These are phyloP conservation scores for Chloropicon primus DNA, from an alignment of 139 green algal species.

Conservation along the genomic window DNA sequence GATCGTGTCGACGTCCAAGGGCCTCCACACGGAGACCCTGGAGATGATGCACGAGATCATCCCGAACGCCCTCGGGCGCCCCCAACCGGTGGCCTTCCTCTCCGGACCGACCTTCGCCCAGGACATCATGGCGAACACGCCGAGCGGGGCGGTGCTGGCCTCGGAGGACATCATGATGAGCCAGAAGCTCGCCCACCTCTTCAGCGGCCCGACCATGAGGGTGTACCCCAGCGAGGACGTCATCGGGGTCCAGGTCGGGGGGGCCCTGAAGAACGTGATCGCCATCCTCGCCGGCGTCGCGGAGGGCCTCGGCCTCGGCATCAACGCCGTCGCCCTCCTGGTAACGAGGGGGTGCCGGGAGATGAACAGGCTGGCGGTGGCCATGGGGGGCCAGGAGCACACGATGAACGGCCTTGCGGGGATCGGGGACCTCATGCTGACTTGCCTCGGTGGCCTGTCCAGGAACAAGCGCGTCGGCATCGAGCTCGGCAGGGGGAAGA, in stretches of 20 bases:
- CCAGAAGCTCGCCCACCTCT: background rate
- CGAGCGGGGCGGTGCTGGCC: conserved; percentile 9
- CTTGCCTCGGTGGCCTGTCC: conserved; percentile 5
- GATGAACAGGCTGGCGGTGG: conserved; percentile 12
- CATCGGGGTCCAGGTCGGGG: conserved; percentile 15
- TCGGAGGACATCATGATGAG: conserved; percentile 2
- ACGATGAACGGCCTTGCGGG: conserved; percentile 13
- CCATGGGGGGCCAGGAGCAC: conserved; percentile 9
- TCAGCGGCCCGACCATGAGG: background rate
- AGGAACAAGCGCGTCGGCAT: conserved; percentile 12
- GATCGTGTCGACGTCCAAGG: conserved; percentile 13
- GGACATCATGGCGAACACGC: conserved; percentile 6
- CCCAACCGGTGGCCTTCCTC: conserved; percentile 8
- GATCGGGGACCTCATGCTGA: conserved; percentile 19
- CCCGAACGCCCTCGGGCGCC: background rate
- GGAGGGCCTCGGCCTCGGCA: conserved; percentile 12
- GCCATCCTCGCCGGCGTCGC: conserved; percentile 14
- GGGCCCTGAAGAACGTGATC: conserved; percentile 20
- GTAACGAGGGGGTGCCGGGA: conserved; percentile 10
- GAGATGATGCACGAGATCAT: conserved; percentile 14
- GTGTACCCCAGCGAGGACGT: conserved; percentile 14
- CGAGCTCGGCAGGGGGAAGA: conserved; percentile 1
- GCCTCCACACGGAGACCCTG: conserved; percentile 10
- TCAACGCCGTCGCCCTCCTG: conserved; percentile 12
- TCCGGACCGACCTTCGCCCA: conserved; percentile 13